Evolutionary conservation across 148 eudicot species (phyloP), one percentile per base, ranked within the genome.

Genomic region (Rhododendron molle): DNA sequence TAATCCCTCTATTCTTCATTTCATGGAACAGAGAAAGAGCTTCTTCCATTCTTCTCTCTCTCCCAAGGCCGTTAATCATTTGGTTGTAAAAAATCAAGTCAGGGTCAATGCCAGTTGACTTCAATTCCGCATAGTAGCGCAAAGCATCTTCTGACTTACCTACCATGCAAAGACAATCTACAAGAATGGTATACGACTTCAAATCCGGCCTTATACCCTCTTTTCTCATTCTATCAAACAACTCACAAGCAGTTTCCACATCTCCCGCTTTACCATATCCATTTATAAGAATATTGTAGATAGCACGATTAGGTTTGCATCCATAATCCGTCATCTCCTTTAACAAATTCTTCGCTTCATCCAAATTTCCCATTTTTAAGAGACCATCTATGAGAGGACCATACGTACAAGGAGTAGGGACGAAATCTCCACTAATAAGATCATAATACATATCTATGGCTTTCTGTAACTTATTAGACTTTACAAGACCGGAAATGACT

Each of bases 381-480:
- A 97, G 95, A 74, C 98, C 98, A 84, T 97, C 98, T 78, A 97
- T 89, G 76, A 97, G 89, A 81, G 99, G 99, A 44, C 99, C 99
- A 81, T 94, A 97, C 30, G 99, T 95, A 87, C 94, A 90, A 80
- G 98, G 95, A 43, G 99, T 97, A 67, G 99, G 99, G 79, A 87
- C 86, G 85, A 97, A 97, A 84, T 90, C 99, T 56, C 92, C 90
- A 85, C 98, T 94, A 18, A 97, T 83, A 83, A 97, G 96, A 85
- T 91, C 92, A 82, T 93, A 97, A 85, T 94, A 97, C 78, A 92
- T 78, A 91, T 94, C 95, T 56, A 95, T 72, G 60, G 99, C 99
- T 80, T 91, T 90, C 78, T 94, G 94, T 76, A 97, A 78, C 69
- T 89, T 85, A 85, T 91, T 87, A 69, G 91, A 94, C 85, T 91